Percentiles rank a stretch among this genome's conserved stretches.
phyloP scores from a whole-genome alignment of 2,329 filamentous ascomycete genomes.

The Xenoacremonium recifei region DNA sequence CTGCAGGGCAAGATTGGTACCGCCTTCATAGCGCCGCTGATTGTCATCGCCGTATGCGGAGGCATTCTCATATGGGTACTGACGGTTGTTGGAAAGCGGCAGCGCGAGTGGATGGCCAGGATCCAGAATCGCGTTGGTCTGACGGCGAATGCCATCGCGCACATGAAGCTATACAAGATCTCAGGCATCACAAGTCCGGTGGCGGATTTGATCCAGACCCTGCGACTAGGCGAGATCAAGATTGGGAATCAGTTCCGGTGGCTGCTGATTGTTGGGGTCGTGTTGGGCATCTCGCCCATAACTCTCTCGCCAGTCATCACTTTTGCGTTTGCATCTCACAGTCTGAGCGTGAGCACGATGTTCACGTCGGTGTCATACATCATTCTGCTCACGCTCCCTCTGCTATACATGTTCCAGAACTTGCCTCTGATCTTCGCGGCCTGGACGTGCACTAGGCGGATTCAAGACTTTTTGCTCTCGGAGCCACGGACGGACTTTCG shows the following conservation, averaged over 20 bases:
- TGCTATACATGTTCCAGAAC: slow-evolving; percentile 30
- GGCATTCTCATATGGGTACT: slow-evolving; percentile 15
- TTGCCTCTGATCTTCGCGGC: slow-evolving; percentile 31
- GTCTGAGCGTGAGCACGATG: slow-evolving; percentile 26
- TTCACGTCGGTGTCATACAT: slow-evolving; percentile 36
- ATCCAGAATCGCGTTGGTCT: slow-evolving; percentile 34
- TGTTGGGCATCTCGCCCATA: slow-evolving; percentile 32
- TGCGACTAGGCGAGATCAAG: slow-evolving; percentile 29
- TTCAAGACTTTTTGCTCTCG: slow-evolving; percentile 36
- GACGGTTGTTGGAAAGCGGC: slow-evolving; percentile 16
- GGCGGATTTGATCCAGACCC: slow-evolving; percentile 25
- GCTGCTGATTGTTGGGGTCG: slow-evolving; percentile 18
- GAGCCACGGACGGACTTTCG: slow-evolving; percentile 25
- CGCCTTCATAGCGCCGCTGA: slow-evolving; percentile 47
- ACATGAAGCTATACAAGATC: slow-evolving; percentile 34
- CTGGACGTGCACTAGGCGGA: slow-evolving; percentile 31
- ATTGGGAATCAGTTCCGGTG: slow-evolving; percentile 26
- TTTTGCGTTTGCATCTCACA: slow-evolving; percentile 27
- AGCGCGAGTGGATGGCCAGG: slow-evolving; percentile 35
- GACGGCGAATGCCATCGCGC: slow-evolving; percentile 29
- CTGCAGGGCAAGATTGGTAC: slow-evolving; percentile 45
- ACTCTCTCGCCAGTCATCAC: slow-evolving; percentile 34
- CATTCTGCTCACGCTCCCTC: slow-evolving; percentile 31
- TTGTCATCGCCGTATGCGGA: slow-evolving; percentile 34
- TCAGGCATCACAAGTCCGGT: slow-evolving; percentile 28